Percentiles rank a stretch among this genome's conserved stretches.
Conservation (phyloP, 2,329 filamentous ascomycete genomes). For the Bipolaris victoriae region DNA sequence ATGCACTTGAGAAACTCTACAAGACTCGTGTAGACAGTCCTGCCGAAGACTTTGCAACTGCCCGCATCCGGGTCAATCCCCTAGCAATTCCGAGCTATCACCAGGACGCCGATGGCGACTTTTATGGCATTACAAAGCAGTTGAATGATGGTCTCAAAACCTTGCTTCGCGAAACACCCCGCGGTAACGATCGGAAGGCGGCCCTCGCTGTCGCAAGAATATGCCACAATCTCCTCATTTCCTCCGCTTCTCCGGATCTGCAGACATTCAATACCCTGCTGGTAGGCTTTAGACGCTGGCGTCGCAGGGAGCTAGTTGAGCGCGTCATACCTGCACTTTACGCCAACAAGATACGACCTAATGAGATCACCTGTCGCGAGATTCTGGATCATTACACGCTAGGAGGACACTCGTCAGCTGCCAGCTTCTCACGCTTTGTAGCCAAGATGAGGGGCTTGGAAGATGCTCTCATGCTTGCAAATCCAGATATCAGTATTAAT, state of each 20-base stretch:
- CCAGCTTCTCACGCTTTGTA: constrained; percentile 49
- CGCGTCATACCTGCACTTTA: constrained; percentile 42
- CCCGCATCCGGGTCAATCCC: constrained; percentile 15
- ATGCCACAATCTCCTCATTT: constrained; percentile 70
- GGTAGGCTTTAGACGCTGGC: constrained; percentile 59
- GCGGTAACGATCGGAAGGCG: constrained; percentile 19
- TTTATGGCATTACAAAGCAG: constrained; percentile 33
- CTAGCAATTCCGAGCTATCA: constrained; percentile 40
- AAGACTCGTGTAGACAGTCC: constrained; percentile 13
- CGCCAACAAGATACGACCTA: constrained; percentile 51
- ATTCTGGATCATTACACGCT: constrained; percentile 51
- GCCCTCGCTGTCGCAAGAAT: constrained; percentile 45
- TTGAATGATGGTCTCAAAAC: constrained; percentile 42
- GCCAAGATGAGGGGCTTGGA: constrained; percentile 51
- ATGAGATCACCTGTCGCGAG: constrained; percentile 52
- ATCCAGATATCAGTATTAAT: constrained; percentile 47
- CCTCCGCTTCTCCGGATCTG: constrained; percentile 66
- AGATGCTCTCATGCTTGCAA: constrained; percentile 51
- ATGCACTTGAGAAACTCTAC: constrained; percentile 24
- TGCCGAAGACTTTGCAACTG: constrained; percentile 18
- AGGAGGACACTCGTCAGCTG: constrained; percentile 28
- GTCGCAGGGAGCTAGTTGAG: constrained; percentile 33
- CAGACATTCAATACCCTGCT: constrained; percentile 75
- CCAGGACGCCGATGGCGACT: constrained; percentile 49
- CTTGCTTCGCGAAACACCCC: constrained; percentile 22